Percentiles rank a stretch among this genome's conserved stretches.
Conservation (phyloP, 176 grass and related monocot genomes). For the Zea mays region DNA sequence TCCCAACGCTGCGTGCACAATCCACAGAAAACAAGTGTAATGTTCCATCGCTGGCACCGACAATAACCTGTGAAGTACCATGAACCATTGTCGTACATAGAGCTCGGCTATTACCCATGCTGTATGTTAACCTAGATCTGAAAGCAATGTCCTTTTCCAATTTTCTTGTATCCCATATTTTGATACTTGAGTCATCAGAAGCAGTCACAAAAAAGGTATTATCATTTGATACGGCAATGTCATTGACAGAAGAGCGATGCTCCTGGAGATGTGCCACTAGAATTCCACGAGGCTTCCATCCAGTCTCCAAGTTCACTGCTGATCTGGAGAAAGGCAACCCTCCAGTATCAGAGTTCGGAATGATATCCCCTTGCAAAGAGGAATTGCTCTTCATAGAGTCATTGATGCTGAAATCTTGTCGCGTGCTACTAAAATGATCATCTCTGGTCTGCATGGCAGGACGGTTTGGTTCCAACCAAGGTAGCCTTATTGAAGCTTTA, state of each 20-base stretch:
- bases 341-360: slow-evolving; percentile 60
- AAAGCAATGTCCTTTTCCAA: slow-evolving; percentile 98
- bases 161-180: slow-evolving; percentile 97
- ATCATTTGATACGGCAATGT: slow-evolving; percentile 79
- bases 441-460: slow-evolving; percentile 61
- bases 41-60: slow-evolving; percentile 77
- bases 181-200: slow-evolving; percentile 90
- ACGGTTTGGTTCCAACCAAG: slow-evolving; percentile 67
- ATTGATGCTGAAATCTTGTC: slow-evolving; percentile 65
- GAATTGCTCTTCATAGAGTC: slow-evolving; percentile 68
- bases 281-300: slow-evolving; percentile 93
- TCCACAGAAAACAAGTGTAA: slow-evolving; percentile 92
- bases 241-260: slow-evolving; percentile 83
- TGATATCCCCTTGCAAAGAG: slow-evolving; percentile 54
- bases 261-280: slow-evolving; percentile 94
- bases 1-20: slow-evolving; percentile 71
- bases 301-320: slow-evolving; percentile 51
- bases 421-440: slow-evolving; percentile 68
- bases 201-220: slow-evolving; percentile 80
- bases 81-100: slow-evolving; percentile 81
- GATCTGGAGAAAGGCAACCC: slow-evolving; percentile 56
- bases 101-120: slow-evolving; percentile 65
- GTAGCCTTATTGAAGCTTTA: slow-evolving; percentile 57
- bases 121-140: slow-evolving; percentile 91
- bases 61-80: slow-evolving; percentile 71